Conservation (phyloP, 129 eudicot genomes). For the Flaveria ramosissima region DNA sequence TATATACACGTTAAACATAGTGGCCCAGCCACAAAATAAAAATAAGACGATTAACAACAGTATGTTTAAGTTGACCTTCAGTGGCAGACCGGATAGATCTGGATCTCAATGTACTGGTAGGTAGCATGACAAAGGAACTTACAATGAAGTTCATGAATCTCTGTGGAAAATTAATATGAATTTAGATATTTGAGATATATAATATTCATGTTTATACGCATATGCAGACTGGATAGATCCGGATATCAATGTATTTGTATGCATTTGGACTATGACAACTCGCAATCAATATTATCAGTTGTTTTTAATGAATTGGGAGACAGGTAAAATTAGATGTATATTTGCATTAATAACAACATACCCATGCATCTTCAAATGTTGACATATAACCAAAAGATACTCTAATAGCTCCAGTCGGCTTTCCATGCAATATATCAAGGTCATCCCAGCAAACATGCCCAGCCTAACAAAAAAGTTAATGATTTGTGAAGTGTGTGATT, state of each 20-base stretch:
- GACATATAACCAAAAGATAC: slow-evolving; percentile 98
- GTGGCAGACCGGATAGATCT: slow-evolving; percentile 31
- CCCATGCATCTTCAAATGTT: slow-evolving; percentile 95
- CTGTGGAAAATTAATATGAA: slow-evolving; percentile 42
- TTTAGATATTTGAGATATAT: neutral
- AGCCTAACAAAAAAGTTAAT: slow-evolving; percentile 48
- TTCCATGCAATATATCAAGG: slow-evolving; percentile 79
- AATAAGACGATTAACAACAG: neutral
- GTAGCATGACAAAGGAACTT: slow-evolving; percentile 56
- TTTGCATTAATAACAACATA: slow-evolving; percentile 34
- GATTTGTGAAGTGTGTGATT: neutral
- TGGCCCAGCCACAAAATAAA: neutral
- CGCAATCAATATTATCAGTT: neutral
- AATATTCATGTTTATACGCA: neutral
- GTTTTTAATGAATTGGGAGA: neutral
- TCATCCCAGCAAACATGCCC: slow-evolving; percentile 99
- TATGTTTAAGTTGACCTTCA: slow-evolving; percentile 48
- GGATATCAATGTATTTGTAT: neutral
- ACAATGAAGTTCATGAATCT: slow-evolving; percentile 65
- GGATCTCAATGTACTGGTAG: slow-evolving; percentile 27
- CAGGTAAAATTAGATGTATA: neutral
- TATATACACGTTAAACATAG: slow-evolving; percentile 31
- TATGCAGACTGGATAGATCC: neutral
- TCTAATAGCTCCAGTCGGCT: slow-evolving; percentile 96
- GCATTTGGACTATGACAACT: neutral